Conservation (phyloP, 2,329 filamentous ascomycete species). For the Exophiala oligosperma region DNA sequence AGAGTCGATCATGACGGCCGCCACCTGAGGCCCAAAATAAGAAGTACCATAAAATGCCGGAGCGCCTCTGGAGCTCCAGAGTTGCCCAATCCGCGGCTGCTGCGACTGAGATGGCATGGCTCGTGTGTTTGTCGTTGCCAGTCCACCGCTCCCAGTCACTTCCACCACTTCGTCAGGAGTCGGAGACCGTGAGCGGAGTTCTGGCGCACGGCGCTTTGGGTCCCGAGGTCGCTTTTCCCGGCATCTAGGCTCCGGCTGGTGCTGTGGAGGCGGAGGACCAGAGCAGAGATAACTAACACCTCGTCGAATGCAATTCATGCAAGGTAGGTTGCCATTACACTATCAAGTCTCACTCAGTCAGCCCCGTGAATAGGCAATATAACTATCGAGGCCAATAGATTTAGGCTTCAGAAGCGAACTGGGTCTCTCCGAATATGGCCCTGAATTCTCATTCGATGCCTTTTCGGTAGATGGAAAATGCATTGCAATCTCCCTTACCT, state of each 20-base stretch:
- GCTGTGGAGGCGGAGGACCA: not conserved
- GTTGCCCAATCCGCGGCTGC: not conserved
- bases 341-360: not conserved
- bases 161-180: too few species aligned
- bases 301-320: constrained; percentile 3
- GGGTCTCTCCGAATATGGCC: too few species aligned
- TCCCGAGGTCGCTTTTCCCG: not conserved
- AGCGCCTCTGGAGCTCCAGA: constrained; percentile 1
- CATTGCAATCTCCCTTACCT: not conserved
- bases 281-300: constrained; percentile 1
- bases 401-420: too few species aligned
- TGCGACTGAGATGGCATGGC: not conserved
- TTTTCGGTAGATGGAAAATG: not conserved
- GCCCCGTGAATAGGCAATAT: not conserved
- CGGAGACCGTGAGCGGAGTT: not conserved
- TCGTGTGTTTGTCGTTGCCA: not conserved
- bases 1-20: constrained; percentile 2
- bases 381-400: too few species aligned
- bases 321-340: not conserved
- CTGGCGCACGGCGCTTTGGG: not conserved
- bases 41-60: not conserved
- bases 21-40: constrained; percentile 3
- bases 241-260: not conserved
- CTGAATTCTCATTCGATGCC: not conserved
- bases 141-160: not conserved